Base-by-base conservation (phyloP, 805 yeast species). In the Candida rishiriensis region DNA sequence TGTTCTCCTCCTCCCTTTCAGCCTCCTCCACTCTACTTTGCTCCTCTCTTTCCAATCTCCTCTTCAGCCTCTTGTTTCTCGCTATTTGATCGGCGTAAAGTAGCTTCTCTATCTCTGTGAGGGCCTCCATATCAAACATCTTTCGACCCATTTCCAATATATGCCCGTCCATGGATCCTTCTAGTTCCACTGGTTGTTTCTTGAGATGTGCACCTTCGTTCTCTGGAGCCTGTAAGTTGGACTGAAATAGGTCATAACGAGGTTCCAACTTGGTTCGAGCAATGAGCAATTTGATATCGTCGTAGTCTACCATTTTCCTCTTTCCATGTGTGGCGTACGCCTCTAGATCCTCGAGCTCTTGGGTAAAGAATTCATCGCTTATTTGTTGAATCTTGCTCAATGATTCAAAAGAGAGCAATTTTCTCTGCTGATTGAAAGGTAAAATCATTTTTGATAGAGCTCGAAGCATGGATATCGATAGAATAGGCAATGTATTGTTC, bases 361-460 rank as follows among this genome's bases (percentile, higher is more conserved):
- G 66, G 18, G 52, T 47, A 34, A 71, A 54, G 38, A 72, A 72
- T 35, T 61, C 64, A 17, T 58, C 55, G 2, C 71, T 64, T 36
- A 64, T 59, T 11, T 51, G 51, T 28, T 66, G 66, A 16, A 71
- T 44, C n/a, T 52, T 44, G n/a, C 43, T 34, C 18, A 63, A 44
- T 0, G 61, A 40, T 7, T 60, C 60, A 2, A 45, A 36, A 0
- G 64, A 54, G 4, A 55, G 38, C 16, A 55, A 41, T 38, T 51
- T 53, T 26, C 48, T 39, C 10, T 42, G 50, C 17, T 47, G 26
- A 8, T 41, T 43, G 18, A 46, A 49, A 5, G 60, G 57, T 8
- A 53, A 41, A 5, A 55, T 18, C 42, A 46, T 40, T 29, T 48
- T 51, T 9, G 49, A 38, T 10, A 59, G 30, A n/a, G 38, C 29